These are phyloP conservation scores for Nannizziopsis barbatae DNA, from an alignment of 2,329 filamentous ascomycete genomes.

Conservation along the genomic window DNA sequence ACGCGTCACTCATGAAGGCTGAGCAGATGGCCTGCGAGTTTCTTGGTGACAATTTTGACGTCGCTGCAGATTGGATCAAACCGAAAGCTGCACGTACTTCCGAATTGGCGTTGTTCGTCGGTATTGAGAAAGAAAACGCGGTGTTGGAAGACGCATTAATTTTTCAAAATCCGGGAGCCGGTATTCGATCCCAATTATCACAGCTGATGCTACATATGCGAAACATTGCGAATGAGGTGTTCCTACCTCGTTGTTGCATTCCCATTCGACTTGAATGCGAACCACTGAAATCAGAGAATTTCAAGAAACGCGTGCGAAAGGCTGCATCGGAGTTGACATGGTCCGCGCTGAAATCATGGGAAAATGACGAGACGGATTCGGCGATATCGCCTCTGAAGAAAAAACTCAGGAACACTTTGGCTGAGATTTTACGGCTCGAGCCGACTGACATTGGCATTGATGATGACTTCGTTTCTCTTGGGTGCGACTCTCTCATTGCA, in stretches of 20 bases:
- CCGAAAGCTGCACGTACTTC: background rate
- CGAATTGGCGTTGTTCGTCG: conserved; percentile 6
- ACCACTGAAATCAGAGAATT: background rate
- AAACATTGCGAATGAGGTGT: background rate
- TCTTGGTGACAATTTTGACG: conserved; percentile 2
- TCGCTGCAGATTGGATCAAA: conserved; percentile 5
- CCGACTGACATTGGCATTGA: conserved; percentile 21
- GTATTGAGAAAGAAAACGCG: background rate
- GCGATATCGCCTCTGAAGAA: background rate
- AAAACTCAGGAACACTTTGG: background rate
- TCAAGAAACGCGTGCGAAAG: background rate
- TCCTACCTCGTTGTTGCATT: background rate
- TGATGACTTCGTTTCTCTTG: conserved; percentile 14
- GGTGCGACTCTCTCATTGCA: conserved; percentile 32
- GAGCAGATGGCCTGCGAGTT: conserved; percentile 5
- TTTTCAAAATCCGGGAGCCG: background rate
- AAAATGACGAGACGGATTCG: background rate
- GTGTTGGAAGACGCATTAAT: background rate
- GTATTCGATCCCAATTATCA: background rate
- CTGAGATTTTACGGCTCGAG: conserved; percentile 4
- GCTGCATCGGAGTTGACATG: conserved; percentile 4
- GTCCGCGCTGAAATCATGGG: background rate
- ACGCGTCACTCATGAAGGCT: background rate
- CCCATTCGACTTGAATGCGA: background rate
- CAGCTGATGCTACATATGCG: conserved; percentile 2